Evolutionary conservation across 1,284 basidiomycete genomes (phyloP).

Genomic region (Melampsora occidentalis): DNA sequence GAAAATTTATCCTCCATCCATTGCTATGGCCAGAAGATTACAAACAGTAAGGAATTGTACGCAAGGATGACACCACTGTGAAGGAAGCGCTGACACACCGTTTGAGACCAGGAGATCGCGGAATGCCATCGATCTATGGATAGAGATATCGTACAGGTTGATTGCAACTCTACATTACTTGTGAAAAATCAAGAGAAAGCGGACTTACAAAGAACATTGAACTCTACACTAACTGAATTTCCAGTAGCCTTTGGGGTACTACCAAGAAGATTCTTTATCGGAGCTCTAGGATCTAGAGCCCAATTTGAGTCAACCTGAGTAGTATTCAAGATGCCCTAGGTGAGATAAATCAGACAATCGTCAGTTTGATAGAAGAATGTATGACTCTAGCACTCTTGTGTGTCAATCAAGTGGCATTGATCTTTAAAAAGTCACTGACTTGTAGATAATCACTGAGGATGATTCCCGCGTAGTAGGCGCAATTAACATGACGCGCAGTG

Average conservation of each 20-base stretch:
- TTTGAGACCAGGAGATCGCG: conserved; percentile 19
- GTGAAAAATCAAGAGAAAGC: background rate
- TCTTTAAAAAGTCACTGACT: conserved; percentile 7
- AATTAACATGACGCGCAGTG: conserved; percentile 70
- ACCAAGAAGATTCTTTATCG: conserved; percentile 33
- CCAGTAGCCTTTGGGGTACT: conserved; percentile 30
- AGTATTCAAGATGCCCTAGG: conserved; percentile 28
- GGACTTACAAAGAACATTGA: conserved; percentile 36
- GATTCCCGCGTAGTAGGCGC: conserved; percentile 62
- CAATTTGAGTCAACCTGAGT: conserved; percentile 39
- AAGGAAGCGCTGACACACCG: background rate
- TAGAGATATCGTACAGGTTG: background rate
- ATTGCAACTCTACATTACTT: background rate
- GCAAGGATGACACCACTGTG: background rate
- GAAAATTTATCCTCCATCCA: conserved; percentile 39
- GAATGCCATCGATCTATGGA: conserved; percentile 40
- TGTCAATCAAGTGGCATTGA: background rate
- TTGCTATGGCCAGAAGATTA: background rate
- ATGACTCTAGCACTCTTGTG: background rate
- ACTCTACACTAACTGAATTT: conserved; percentile 40
- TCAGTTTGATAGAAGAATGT: background rate
- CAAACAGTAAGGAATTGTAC: background rate
- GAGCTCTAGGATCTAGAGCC: conserved; percentile 31
- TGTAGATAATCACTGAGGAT: conserved; percentile 37
- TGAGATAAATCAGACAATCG: background rate